A percentile compares a stretch with the other conserved stretches of the same genome.
Conservation (phyloP, 1,284 basidiomycete genomes). For the Rhodotorula sp. region DNA sequence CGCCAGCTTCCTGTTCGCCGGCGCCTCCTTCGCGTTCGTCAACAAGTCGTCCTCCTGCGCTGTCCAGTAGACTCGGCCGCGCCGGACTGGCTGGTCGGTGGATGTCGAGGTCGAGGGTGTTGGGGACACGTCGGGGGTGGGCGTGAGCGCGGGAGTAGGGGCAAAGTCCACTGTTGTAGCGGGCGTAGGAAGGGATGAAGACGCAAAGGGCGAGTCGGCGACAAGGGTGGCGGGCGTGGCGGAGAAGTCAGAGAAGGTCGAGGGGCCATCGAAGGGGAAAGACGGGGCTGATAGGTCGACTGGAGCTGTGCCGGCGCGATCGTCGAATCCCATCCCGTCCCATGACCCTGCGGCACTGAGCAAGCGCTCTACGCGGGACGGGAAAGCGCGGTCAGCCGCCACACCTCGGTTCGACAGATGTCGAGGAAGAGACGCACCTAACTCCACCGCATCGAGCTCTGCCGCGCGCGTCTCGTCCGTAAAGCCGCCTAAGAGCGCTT, state of each 20-base stretch:
- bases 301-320: no score
- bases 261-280: constrained; percentile 43
- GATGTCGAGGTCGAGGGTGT: not conserved
- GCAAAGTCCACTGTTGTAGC: constrained; percentile 28
- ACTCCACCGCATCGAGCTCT: no score
- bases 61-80: constrained; percentile 1
- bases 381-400: no score
- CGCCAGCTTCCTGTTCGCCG: not conserved
- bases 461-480: no score
- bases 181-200: constrained; percentile 36
- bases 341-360: no score
- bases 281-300: no score
- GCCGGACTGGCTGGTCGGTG: not conserved
- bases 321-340: no score
- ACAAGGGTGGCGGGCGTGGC: constrained; percentile 67
- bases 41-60: not conserved
- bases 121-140: not conserved
- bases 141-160: constrained; percentile 41
- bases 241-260: constrained; percentile 79
- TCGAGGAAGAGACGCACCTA: no score
- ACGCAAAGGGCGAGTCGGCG: constrained; percentile 32
- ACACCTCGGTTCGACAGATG: no score
- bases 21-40: not conserved
- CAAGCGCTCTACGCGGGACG: no score
- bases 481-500: no score